A percentile compares a stretch with the other conserved stretches of the same genome.
These are phyloP conservation scores for Sugiyamaella smithiae DNA, from an alignment of 805 yeast genomes.

Conservation along the genomic window DNA sequence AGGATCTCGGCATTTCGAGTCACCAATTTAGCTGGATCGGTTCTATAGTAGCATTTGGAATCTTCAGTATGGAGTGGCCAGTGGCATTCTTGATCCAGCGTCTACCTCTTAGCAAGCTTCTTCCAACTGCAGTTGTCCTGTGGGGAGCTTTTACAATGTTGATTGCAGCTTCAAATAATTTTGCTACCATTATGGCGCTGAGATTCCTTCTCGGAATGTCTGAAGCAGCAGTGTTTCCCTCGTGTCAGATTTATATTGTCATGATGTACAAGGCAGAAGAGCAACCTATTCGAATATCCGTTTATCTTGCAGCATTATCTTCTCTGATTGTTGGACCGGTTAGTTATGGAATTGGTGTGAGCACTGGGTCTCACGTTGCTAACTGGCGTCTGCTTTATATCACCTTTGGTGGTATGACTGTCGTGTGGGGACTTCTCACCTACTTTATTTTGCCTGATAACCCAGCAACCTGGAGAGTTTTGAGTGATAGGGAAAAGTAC, in stretches of 20 bases:
- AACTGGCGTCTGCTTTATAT: constrained; percentile 39
- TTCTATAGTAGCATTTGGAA: constrained; percentile 33
- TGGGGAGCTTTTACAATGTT: constrained; percentile 36
- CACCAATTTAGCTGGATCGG: constrained; percentile 44
- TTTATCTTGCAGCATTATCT: constrained; percentile 27
- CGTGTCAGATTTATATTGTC: constrained; percentile 52
- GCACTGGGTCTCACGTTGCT: constrained; percentile 31
- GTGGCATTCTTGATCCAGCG: constrained; percentile 10
- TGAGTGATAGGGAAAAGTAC: constrained; percentile 48
- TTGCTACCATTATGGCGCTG: constrained; percentile 37
- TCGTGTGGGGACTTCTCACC: constrained; percentile 7
- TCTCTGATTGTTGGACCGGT: constrained; percentile 38
- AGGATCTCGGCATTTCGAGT: constrained; percentile 51
- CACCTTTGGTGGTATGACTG: constrained; percentile 2
- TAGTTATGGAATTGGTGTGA: constrained; percentile 31
- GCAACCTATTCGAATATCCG: constrained; percentile 43
- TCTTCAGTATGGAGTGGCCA: constrained; percentile 40
- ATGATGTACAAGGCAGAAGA: constrained; percentile 53
- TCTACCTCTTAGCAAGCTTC: constrained; percentile 29
- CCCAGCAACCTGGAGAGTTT: constrained; percentile 49
- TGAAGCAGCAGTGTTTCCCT: constrained; percentile 50
- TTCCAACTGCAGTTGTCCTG: constrained; percentile 36
- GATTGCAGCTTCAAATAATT: constrained; percentile 41
- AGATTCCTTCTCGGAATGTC: constrained; percentile 51
- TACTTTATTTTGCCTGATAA: constrained; percentile 50